phyloP scores from a whole-genome alignment of 2,329 filamentous ascomycete genomes.

The Ophiognomonia clavigignenti-juglandacearum region DNA sequence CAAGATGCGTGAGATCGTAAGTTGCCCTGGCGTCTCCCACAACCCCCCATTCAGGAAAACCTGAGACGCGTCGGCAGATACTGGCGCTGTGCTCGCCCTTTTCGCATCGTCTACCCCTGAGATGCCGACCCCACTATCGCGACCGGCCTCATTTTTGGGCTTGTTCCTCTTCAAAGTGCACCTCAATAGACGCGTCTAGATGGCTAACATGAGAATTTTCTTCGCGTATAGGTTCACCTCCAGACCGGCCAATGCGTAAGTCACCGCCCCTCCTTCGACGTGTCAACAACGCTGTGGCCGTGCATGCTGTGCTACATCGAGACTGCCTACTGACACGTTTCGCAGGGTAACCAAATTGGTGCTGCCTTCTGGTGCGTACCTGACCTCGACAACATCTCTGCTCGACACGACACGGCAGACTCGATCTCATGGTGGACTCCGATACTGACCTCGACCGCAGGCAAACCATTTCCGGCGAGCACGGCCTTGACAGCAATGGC shows the following conservation, averaged over 20 bases:
- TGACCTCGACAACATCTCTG: background rate
- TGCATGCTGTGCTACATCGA: background rate
- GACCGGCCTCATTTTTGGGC: slow-evolving; percentile 9
- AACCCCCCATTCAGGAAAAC: background rate
- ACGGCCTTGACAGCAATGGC: slow-evolving; percentile 95
- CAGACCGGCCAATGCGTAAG: slow-evolving; percentile 99
- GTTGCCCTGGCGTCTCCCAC: slow-evolving; percentile 31
- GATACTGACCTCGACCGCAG: slow-evolving; percentile 40
- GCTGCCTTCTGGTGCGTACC: slow-evolving; percentile 89
- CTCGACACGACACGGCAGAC: slow-evolving; percentile 3
- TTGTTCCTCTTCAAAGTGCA: slow-evolving; percentile 2
- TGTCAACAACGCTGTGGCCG: background rate
- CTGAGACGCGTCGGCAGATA: slow-evolving; percentile 21
- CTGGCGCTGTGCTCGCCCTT: slow-evolving; percentile 3
- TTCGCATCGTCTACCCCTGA: slow-evolving; percentile 20
- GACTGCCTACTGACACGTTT: slow-evolving; percentile 12
- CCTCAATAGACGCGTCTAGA: slow-evolving; percentile 18
- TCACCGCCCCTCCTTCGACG: slow-evolving; percentile 20
- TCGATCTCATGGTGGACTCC: slow-evolving; percentile 3
- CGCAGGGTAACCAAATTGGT: slow-evolving; percentile 99
- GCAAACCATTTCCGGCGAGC: slow-evolving; percentile 83
- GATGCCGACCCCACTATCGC: slow-evolving; percentile 24
- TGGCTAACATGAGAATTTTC: slow-evolving; percentile 50
- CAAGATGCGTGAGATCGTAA: slow-evolving; percentile 73
- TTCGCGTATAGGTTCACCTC: slow-evolving; percentile 79